A percentile compares a stretch with the other conserved stretches of the same genome.
phyloP scores from a whole-genome alignment of 768 basidiomycete species.

The Amanita rubescens region DNA sequence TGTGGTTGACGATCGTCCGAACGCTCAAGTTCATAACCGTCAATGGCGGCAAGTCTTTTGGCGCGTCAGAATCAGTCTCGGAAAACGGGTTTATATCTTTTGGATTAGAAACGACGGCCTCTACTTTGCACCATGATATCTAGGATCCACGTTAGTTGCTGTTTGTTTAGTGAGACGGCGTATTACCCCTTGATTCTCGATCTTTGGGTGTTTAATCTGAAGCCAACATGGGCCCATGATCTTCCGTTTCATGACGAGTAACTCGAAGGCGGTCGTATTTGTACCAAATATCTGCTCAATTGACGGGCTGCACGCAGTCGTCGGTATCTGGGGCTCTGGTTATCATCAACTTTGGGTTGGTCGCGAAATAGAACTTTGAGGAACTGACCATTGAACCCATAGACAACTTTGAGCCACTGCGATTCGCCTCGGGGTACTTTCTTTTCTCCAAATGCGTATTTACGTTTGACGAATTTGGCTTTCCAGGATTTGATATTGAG shows the following conservation, averaged over 20 bases:
- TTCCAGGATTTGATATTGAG: constrained; percentile 70
- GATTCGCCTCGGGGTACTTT: constrained; percentile 74
- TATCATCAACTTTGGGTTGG: neutral
- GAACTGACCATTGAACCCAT: constrained; percentile 73
- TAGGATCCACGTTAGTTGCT: constrained; percentile 21
- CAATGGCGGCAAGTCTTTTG: constrained; percentile 79
- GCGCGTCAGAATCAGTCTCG: constrained; percentile 60
- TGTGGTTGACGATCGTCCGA: constrained; percentile 89
- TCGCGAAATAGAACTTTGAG: neutral
- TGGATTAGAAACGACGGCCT: constrained; percentile 75
- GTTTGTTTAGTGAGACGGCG: neutral
- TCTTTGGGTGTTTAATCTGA: constrained; percentile 64
- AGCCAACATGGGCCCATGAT: constrained; percentile 99
- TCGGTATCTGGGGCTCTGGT: constrained; percentile 68
- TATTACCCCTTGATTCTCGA: constrained; percentile 77
- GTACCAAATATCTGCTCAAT: constrained; percentile 88
- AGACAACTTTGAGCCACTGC: constrained; percentile 91
- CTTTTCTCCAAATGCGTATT: constrained; percentile 86
- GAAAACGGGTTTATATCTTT: constrained; percentile 83
- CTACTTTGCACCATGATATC: constrained; percentile 97
- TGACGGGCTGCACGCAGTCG: constrained; percentile 69
- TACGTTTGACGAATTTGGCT: constrained; percentile 79
- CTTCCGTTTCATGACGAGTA: constrained; percentile 89
- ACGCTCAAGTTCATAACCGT: constrained; percentile 86
- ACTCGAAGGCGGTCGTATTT: constrained; percentile 87